Evolutionary conservation across 1,139 yeast genomes (phyloP), one percentile per base, ranked within the genome.

Genomic region (Magnusiomyces suaveolens): DNA sequence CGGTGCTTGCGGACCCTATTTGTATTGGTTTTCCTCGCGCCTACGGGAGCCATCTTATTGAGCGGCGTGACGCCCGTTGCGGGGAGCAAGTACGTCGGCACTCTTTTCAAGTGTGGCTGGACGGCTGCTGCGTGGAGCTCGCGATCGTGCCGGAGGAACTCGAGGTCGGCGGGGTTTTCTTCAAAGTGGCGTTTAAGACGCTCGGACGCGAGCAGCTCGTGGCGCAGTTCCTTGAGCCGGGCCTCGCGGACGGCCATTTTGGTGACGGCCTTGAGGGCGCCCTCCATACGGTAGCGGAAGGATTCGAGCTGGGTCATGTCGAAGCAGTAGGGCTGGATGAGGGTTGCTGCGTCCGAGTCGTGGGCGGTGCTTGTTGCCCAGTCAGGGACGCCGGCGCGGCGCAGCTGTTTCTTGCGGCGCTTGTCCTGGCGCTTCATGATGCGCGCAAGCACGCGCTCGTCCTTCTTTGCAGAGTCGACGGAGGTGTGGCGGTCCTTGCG

Each of bases 141-240:
- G 64, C 83, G 86, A 68, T 92, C 98, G 66, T 92, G 98, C 68
- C 97, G 84, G 68, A 92, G 79, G 53, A 85, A 82, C 16, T 82
- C 82, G 65, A 92, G 77, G 70, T 94, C 98, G 65, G 88, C 95
- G n/a, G 98, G 98, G 68, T 92, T 92, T 66, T 92, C 98, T 70
- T 92, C 97, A 66, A 94, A 94, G 72, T 89, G 95, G 65, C 97
- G 81, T 70, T 89, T 89, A 66, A 94, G 78, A 66, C 88, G 89
- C 60, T 89, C 97, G 61, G 95, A 86, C 48, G 90, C 82, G 59
- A 94, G 75, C 68, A 94, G 76, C 69, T 94, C 98, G 64, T 84
- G 80, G 68, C 87, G 86, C 68, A 94, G 78, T 69, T 94, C 99
- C 67, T 83, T 86, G 55, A 90, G 80, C 65, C 98, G 81, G 1